Evolutionary conservation across 495 filamentous ascomycete genomes (phyloP), one percentile per base, ranked within the genome.

Genomic region (Hyaloscypha hepaticicola): DNA sequence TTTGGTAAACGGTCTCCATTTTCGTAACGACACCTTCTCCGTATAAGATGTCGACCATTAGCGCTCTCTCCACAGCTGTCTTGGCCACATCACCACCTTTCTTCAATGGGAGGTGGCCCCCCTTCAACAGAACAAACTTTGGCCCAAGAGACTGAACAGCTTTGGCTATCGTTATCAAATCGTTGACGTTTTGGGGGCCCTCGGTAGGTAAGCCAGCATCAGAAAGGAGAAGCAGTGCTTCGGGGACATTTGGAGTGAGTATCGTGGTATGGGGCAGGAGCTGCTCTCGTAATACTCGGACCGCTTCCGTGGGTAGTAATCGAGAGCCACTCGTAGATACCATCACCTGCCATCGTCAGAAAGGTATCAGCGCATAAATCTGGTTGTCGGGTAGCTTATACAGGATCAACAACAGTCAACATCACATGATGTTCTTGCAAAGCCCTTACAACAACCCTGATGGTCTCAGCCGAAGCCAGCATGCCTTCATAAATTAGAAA

Each of bases 191-290:
- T 4, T 80, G 71, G 2, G 87, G 80, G 3, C 88, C 80, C 3
- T 76, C 55, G 12, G 75, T 70, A 16, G 76, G 71, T n/a, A 75
- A 38, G 0, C 86, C 85, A 11, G 84, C 75, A 61, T 88, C 79
- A 55, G 85, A 76, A 19, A 97, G 76, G 1, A 99, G 79, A 2
- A 92, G 79, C 49, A 82, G 80, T 2, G 94, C 95, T 77, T 99
- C 95, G 5, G 93, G 92, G 24, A 97, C 83, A 70, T 99, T 99
- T 4, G 95, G 94, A 0, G 95, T 99, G 26, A 97, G 75, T 55
- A 99, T 77, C 1, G 87, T 94, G 0, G 92, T 85, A 53, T 86
- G 71, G 2, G 90, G 90, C n/a, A 98, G 83, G 16, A 98, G 73
- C 38, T 84, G 76, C 27, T 82, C 76, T 59, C 88, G 80, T 22